These are phyloP conservation scores for Ceratocystis eucalypticola DNA, from an alignment of 2,329 filamentous ascomycete genomes.

Conservation along the genomic window DNA sequence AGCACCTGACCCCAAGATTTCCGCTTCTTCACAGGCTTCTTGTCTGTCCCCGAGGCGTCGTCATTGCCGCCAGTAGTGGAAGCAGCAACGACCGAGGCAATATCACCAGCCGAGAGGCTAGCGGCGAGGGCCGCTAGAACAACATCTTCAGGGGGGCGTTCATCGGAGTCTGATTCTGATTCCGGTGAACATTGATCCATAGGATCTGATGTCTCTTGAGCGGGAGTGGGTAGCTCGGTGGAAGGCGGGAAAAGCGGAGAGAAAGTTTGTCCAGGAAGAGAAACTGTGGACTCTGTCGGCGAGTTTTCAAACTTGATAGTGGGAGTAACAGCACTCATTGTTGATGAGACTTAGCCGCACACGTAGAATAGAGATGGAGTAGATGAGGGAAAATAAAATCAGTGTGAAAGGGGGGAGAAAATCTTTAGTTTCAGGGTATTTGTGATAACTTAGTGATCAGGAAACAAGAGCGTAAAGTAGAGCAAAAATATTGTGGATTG, in stretches of 20 bases:
- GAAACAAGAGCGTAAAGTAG: not conserved
- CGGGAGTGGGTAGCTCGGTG: conserved; percentile 24
- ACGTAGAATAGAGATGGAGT: conserved; percentile 5
- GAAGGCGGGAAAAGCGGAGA: conserved; percentile 35
- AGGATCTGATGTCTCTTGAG: conserved; percentile 30
- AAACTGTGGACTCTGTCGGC: conserved; percentile 41
- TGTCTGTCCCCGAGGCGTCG: conserved; percentile 32
- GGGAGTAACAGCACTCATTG: conserved; percentile 23
- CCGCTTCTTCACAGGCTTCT: conserved; percentile 77
- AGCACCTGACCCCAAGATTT: conserved; percentile 98
- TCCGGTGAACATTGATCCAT: conserved; percentile 39
- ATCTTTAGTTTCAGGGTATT: not conserved
- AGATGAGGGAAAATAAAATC: not conserved
- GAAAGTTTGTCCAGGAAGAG: conserved; percentile 36
- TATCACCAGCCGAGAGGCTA: conserved; percentile 14
- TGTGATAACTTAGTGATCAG: not conserved
- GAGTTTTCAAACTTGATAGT: conserved; percentile 41
- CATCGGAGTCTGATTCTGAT: conserved; percentile 26
- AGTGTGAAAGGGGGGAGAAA: not conserved
- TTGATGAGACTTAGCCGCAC: conserved; percentile 20
- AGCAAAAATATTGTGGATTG: not conserved
- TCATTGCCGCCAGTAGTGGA: conserved; percentile 20
- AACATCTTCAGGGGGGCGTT: conserved; percentile 21
- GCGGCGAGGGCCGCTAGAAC: conserved; percentile 22
- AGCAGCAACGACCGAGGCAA: conserved; percentile 16